A percentile compares a stretch with the other conserved stretches of the same genome.
These are phyloP conservation scores for Phytophthora pseudosyringae DNA, from an alignment of 352 stramenopile species.

Conservation along the genomic window DNA sequence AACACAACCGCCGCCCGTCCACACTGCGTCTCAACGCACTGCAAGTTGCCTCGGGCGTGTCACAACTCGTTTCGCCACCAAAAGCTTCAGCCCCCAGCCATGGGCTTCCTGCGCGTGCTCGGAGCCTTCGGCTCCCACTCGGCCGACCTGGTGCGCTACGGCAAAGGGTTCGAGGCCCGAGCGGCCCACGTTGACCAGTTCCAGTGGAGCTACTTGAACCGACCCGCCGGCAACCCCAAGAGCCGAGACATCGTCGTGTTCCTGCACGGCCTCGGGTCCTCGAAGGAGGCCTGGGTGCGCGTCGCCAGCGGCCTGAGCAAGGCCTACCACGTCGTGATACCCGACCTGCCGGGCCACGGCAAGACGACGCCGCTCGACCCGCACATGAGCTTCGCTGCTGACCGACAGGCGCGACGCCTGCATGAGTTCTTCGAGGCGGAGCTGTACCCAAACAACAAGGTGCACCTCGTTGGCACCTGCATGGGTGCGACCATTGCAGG, in stretches of 20 bases:
- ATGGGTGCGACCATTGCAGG: slow-evolving; percentile 78
- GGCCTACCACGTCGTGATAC: slow-evolving; percentile 61
- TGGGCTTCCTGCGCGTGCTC: slow-evolving; percentile 31
- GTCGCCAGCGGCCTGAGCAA: slow-evolving; percentile 48
- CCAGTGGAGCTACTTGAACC: slow-evolving; percentile 72
- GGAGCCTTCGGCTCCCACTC: slow-evolving; percentile 29
- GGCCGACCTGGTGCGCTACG: slow-evolving; percentile 53
- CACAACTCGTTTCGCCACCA: slow-evolving; percentile 32
- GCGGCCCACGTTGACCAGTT: slow-evolving; percentile 54
- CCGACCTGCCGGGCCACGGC: slow-evolving; percentile 69
- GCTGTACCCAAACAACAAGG: slow-evolving; percentile 54
- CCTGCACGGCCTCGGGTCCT: slow-evolving; percentile 67
- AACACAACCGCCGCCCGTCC: slow-evolving; percentile 13
- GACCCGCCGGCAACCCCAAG: slow-evolving; percentile 25
- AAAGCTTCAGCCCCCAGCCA: slow-evolving; percentile 3
- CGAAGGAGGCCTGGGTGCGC: slow-evolving; percentile 70
- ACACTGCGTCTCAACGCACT: slow-evolving; percentile 29
- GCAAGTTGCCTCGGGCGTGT: slow-evolving; percentile 8
- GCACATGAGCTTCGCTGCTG: slow-evolving; percentile 51
- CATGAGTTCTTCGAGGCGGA: slow-evolving; percentile 64
- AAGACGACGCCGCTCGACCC: slow-evolving; percentile 56
- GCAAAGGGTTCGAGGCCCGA: slow-evolving; percentile 47
- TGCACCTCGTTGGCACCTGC: slow-evolving; percentile 72
- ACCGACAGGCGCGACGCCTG: slow-evolving; percentile 57
- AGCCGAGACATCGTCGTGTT: slow-evolving; percentile 62